A percentile compares a stretch with the other conserved stretches of the same genome.
phyloP scores from a whole-genome alignment of 192 early-diverging fungal genomes.

The Coemansia sp. region DNA sequence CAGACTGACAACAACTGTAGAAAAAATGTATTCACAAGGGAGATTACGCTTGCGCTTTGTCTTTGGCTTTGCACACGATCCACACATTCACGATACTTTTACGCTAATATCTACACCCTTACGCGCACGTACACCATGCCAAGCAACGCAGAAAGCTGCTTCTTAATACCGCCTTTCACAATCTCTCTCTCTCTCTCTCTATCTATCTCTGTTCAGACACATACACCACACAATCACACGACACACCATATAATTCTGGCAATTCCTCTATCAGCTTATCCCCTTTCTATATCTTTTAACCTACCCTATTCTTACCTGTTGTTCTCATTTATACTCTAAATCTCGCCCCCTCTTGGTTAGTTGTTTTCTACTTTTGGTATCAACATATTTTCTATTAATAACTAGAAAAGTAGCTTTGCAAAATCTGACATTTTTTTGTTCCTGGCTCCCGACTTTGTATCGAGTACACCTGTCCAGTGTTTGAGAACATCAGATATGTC shows the following conservation, averaged over 20 bases:
- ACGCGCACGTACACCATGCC: no score
- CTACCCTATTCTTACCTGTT: not conserved
- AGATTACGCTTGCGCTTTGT: no score
- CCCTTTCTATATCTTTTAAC: not conserved
- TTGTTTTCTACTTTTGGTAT: not conserved
- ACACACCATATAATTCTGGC: no score
- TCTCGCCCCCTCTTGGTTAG: not conserved
- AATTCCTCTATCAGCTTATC: not conserved
- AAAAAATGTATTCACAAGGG: no score
- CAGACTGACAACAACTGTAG: no score
- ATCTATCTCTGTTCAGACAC: no score
- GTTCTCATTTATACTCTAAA: not conserved
- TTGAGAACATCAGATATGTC: slow-evolving; percentile 11
- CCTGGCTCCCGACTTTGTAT: not conserved
- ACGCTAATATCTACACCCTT: no score
- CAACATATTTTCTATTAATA: not conserved
- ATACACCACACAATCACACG: no score
- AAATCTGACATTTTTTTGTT: slow-evolving; percentile 20
- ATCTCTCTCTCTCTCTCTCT: not conserved
- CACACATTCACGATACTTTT: no score
- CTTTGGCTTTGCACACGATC: no score
- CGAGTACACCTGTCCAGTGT: slow-evolving; percentile 15
- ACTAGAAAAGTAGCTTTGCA: slow-evolving; percentile 30
- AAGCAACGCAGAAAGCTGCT: no score
- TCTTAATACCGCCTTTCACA: not conserved